These are phyloP conservation scores for Trichosporon sp. DNA, from an alignment of 1,284 basidiomycete genomes.

Conservation along the genomic window DNA sequence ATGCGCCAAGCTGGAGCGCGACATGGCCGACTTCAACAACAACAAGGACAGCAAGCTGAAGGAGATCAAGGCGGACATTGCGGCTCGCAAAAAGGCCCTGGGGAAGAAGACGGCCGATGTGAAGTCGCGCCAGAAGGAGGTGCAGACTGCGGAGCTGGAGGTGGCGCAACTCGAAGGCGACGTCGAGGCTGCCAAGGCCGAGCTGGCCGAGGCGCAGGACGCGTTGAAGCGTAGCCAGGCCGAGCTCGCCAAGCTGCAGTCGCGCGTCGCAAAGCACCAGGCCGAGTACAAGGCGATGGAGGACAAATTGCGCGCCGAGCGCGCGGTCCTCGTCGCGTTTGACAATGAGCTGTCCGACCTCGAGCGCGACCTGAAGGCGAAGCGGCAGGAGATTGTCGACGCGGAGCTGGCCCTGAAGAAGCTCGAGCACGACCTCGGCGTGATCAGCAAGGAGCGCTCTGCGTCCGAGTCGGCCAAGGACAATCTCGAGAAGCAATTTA, in stretches of 20 bases:
- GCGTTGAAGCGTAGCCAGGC: constrained; percentile 56
- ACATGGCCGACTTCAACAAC: constrained; percentile 97
- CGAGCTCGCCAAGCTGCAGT: constrained; percentile 45
- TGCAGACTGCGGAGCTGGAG: constrained; percentile 80
- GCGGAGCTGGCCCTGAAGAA: constrained; percentile 64
- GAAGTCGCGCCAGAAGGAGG: constrained; percentile 81
- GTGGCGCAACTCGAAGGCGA: constrained; percentile 81
- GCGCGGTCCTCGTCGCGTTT: constrained; percentile 77
- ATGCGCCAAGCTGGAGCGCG: constrained; percentile 79
- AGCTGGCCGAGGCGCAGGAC: constrained; percentile 59
- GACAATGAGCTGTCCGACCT: constrained; percentile 81
- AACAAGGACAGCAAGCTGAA: constrained; percentile 97
- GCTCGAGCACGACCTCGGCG: constrained; percentile 54
- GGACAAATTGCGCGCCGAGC: constrained; percentile 69
- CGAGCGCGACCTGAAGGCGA: constrained; percentile 70
- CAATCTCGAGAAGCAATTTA: constrained; percentile 69
- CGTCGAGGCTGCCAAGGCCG: constrained; percentile 58
- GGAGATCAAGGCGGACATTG: constrained; percentile 82
- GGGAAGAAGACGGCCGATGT: constrained; percentile 74
- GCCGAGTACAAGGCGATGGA: constrained; percentile 61
- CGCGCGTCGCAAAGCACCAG: constrained; percentile 63
- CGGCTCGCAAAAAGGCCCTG: constrained; percentile 70
- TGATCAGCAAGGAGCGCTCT: constrained; percentile 50
- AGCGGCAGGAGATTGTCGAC: constrained; percentile 69
- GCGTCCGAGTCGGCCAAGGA: constrained; percentile 55